Base-by-base conservation (phyloP, 257 asterid genomes). In the Ajuga chamaepitys region DNA sequence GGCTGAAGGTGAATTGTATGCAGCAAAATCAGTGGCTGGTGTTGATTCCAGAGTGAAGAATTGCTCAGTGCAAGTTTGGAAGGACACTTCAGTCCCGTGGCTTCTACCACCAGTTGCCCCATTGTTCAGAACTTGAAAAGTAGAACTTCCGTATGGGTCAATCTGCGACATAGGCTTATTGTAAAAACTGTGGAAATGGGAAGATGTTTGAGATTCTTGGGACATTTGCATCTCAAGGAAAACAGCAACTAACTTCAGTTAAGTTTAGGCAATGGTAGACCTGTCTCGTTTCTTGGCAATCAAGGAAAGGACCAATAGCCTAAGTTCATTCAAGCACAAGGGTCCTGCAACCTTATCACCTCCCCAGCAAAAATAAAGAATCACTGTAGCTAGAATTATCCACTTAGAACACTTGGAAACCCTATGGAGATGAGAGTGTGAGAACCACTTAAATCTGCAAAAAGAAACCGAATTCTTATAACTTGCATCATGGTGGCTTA, bases 11-110 rank as follows among this genome's bases (percentile, higher is more conserved):
- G 96, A 89, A 72, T 68, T 80, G 41, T 83, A 82, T 58, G 53
- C 25, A 12, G 66, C 47, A 21, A 57, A 82, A 25, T 72, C 84
- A 17, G 77, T 22, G 6, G 74, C 84, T 11, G 99, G 95, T 1
- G 86, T 73, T n/a, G 99, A 94, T 41, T 94, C 97, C 52, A 94
- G 76, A 47, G 97, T 90, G 81, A 77, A 88, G 70, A 85, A 88
- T 26, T 83, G 86, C 22, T 84, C 95, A 7, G 72, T 62, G 78
- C 40, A 60, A 20, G 86, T 45, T 67, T 81, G 84, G 64, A 78
- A 84, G 30, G 89, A 78, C 50, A 75, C 77, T 41, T 80, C 89
- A 35, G 74, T 54, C 24, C 85, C 93, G 44, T 70, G 86, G 77
- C 81, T 82, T 79, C 79, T 72, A 66, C 70, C 70, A 57, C 68